Conservation (phyloP, 164 flowering plant genomes). For the Aristolochia fimbriata region DNA sequence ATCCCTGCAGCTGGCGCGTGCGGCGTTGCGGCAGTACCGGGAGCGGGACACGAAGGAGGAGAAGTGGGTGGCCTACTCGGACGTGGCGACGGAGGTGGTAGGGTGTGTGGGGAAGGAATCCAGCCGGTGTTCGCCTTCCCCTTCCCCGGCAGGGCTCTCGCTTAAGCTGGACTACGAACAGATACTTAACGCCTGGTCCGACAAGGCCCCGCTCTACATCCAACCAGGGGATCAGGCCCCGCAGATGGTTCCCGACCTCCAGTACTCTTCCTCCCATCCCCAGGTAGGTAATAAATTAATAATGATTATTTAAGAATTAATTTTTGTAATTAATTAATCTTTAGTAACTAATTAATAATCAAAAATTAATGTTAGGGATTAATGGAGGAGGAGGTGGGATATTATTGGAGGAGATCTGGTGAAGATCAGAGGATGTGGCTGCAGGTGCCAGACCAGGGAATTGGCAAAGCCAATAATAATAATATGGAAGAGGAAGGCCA, state of each 20-base stretch:
- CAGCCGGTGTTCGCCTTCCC: no score
- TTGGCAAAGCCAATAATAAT: no score
- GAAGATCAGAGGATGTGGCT: no score
- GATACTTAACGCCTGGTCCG: constrained; percentile 71
- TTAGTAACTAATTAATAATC: no score
- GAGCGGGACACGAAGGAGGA: constrained; percentile 33
- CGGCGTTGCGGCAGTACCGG: constrained; percentile 49
- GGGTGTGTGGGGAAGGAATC: no score
- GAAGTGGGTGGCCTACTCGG: constrained; percentile 56
- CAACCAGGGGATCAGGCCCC: constrained; percentile 27
- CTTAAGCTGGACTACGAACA: constrained; percentile 77
- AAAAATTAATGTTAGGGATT: no score
- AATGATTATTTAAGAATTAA: no score
- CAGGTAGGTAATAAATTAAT: no score
- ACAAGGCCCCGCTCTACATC: constrained; percentile 53
- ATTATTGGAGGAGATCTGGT: no score
- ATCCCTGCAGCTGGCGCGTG: constrained; percentile 31
- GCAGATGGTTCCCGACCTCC: constrained; percentile 55
- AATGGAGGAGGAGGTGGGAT: no score
- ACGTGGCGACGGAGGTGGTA: constrained; percentile 33
- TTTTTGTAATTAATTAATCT: no score
- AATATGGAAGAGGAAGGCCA: no score
- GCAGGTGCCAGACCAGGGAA: constrained; percentile 34
- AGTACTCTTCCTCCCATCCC: constrained; percentile 12
- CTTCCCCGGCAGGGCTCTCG: constrained; percentile 23